Base-by-base conservation (phyloP, 345 rosid genomes). In the Citrus trifoliata region DNA sequence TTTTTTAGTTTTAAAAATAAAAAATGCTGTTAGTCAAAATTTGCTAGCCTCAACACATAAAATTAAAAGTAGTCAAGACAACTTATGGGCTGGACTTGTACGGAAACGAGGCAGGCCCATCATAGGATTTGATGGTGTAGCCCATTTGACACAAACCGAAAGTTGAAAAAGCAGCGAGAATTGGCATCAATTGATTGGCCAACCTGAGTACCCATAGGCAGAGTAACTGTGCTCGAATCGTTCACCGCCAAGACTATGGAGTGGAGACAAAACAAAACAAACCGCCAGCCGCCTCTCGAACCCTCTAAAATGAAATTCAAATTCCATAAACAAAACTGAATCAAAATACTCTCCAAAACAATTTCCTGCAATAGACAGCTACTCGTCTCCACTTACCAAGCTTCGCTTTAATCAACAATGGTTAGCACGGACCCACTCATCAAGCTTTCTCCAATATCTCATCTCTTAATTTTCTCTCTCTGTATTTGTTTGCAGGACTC, bases 401-500 rank as follows among this genome's bases (percentile, higher is more conserved):
- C 22, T 58, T 71, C 13, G 37, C 46, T 32, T 80, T 37, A 38
- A 71, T 18, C 25, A 35, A 33, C 67, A 65, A 82, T 80, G 85
- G 87, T 82, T 38, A 70, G 58, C 32, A 30, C 24, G 22, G 40
- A 32, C 16, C 32, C 18, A 12, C 33, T 40, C 16, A 8, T 46
- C 18, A 46, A 46, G 51, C 18, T 46, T 46, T 46, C 51, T 22
- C 58, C 12, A n/a, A 10, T 38, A 56, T 22, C 30, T 33, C 16
- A 22, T 70, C 18, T 48, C 65, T 56, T 22, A 32, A 58, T 13
- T 58, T 51, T 56, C 6, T 61, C 27, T 24, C 10, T 46, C 18
- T 46, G 14, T 46, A 2, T 64, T 51, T 10, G 7, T 48, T 68
- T 76, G 67, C 78, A 84, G 88, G 88, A 85, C 16, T 60, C 70